These are phyloP conservation scores for Thermochaetoides thermophila DNA, from an alignment of 495 filamentous ascomycete genomes.

Conservation along the genomic window DNA sequence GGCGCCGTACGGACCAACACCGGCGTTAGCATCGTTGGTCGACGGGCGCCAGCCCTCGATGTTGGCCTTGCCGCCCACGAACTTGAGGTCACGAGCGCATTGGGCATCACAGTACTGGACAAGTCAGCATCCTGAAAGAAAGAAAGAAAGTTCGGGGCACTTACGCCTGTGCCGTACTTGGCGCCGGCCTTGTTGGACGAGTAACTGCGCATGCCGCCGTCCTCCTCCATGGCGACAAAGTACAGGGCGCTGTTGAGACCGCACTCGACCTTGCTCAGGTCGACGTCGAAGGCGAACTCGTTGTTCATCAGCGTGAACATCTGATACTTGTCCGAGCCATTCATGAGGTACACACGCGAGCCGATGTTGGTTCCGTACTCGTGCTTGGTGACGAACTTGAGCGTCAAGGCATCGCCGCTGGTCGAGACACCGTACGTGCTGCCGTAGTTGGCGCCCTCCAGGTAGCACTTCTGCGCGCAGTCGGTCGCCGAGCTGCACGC, in stretches of 20 bases:
- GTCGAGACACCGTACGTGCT: constrained; percentile 34
- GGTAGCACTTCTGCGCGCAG: constrained; percentile 32
- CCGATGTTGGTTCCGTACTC: constrained; percentile 38
- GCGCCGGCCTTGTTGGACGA: constrained; percentile 42
- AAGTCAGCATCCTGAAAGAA: background rate
- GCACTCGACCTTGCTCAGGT: constrained; percentile 36
- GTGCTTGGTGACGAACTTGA: constrained; percentile 45
- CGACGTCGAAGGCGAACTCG: constrained; percentile 48
- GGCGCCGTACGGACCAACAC: constrained; percentile 27
- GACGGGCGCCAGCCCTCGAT: constrained; percentile 31
- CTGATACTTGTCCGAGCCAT: constrained; percentile 36
- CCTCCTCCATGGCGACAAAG: constrained; percentile 43
- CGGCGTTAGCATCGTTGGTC: constrained; percentile 41
- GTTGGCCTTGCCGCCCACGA: constrained; percentile 41
- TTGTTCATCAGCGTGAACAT: constrained; percentile 42
- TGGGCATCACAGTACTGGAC: constrained; percentile 42
- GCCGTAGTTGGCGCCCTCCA: constrained; percentile 34
- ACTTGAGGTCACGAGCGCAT: constrained; percentile 40
- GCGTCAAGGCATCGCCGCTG: constrained; percentile 32
- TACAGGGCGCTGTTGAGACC: constrained; percentile 45
- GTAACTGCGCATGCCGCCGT: constrained; percentile 38
- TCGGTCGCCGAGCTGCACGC: constrained; percentile 27
- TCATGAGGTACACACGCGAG: constrained; percentile 45
- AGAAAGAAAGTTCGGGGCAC: background rate
- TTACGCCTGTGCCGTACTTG: constrained; percentile 40